phyloP scores from a whole-genome alignment of 1,139 yeast genomes.

The Suhomyces yuchorum region DNA sequence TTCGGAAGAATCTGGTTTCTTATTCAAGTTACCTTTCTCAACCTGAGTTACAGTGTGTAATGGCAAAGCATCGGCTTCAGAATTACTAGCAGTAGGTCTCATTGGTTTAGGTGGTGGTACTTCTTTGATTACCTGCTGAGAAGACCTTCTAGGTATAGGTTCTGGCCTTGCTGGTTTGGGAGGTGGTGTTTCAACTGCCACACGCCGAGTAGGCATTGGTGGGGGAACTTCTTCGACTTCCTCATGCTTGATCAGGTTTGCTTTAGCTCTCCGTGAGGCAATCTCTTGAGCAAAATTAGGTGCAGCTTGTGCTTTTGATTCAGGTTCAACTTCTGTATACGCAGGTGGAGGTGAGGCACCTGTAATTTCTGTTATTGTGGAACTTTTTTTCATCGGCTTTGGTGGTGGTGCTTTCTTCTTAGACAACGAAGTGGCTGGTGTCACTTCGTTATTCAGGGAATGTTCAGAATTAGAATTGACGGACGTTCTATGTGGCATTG shows the following conservation, averaged over 20 bases:
- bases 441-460: not conserved
- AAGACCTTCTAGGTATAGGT: not conserved
- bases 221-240: conserved; percentile 1
- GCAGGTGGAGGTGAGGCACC: conserved; percentile 29
- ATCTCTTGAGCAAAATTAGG: conserved; percentile 32
- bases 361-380: not conserved
- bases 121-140: not conserved
- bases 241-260: not conserved
- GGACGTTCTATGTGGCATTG: not conserved
- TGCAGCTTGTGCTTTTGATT: conserved; percentile 1
- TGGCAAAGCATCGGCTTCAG: not conserved
- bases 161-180: conserved; percentile 5
- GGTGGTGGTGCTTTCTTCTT: conserved; percentile 40
- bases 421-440: not conserved
- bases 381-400: conserved; percentile 38
- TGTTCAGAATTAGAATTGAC: not conserved
- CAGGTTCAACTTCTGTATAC: conserved; percentile 19
- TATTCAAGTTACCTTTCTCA: conserved; percentile 4
- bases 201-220: conserved; percentile 3
- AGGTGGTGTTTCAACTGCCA: conserved; percentile 5
- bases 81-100: not conserved
- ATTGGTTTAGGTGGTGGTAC: not conserved
- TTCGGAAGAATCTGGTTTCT: not conserved
- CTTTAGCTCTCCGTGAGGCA: conserved; percentile 14
- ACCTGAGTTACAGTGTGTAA: conserved; percentile 9